phyloP scores from a whole-genome alignment of 208 protist species.

The Phytomonas sp. region DNA sequence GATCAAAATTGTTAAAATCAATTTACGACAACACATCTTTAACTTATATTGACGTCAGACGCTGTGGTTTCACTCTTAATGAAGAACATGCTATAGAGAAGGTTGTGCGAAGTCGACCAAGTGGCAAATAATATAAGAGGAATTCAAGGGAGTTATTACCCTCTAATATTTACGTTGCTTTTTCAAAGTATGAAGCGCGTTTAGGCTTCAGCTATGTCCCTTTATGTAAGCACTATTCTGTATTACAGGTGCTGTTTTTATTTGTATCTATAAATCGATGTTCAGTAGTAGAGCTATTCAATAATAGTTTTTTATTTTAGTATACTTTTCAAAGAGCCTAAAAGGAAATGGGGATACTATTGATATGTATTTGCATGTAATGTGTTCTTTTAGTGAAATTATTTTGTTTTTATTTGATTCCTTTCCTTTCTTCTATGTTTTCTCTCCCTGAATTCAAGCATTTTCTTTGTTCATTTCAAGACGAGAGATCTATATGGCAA shows the following conservation, averaged over 20 bases:
- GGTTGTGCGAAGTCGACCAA: conserved; percentile 17
- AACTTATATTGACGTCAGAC: conserved; percentile 50
- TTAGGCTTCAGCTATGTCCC: not conserved
- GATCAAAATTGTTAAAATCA: not conserved
- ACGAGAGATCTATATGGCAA: not conserved
- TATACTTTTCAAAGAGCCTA: not conserved
- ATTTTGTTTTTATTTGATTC: conserved; percentile 8
- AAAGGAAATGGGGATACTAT: conserved; percentile 13
- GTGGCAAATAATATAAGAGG: conserved; percentile 1
- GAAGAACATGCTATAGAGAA: conserved; percentile 39
- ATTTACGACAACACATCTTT: conserved; percentile 46
- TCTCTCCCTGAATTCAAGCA: not conserved
- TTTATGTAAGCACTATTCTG: not conserved
- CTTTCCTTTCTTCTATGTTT: not conserved
- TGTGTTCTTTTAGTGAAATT: not conserved
- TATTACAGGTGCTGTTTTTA: not conserved
- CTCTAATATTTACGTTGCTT: conserved; percentile 4
- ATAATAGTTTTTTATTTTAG: not conserved
- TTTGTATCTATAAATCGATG: conserved; percentile 8
- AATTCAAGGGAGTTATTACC: not conserved
- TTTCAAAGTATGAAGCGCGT: not conserved
- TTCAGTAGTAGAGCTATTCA: not conserved
- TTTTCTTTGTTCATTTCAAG: not conserved
- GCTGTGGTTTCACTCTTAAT: conserved; percentile 32
- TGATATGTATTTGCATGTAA: conserved; percentile 2